Conservation (phyloP, 768 basidiomycete genomes). For the Hemileccinum rubropunctum region DNA sequence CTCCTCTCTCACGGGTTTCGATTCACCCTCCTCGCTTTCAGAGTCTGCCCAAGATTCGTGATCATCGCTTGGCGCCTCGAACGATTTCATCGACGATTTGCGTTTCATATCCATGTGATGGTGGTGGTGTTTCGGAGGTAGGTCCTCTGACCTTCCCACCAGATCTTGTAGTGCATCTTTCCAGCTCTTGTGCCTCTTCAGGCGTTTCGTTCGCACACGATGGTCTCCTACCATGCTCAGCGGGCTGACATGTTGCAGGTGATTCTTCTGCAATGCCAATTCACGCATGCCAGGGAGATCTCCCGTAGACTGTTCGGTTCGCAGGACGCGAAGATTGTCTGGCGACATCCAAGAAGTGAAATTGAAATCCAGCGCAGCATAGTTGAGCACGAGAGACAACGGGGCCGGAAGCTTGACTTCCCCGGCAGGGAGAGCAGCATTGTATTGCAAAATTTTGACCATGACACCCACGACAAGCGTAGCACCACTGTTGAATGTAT, state of each 20-base stretch:
- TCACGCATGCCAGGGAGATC: constrained; percentile 72
- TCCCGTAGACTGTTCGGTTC: constrained; percentile 83
- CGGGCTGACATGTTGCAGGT: constrained; percentile 86
- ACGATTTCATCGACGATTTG: constrained; percentile 28
- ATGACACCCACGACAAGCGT: constrained; percentile 83
- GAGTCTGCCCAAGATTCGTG: constrained; percentile 52
- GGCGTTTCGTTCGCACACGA: constrained; percentile 34
- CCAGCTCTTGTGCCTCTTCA: constrained; percentile 58
- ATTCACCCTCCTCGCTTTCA: constrained; percentile 50
- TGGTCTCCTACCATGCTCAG: constrained; percentile 87
- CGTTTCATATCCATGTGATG: constrained; percentile 26
- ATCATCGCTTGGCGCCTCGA: constrained; percentile 36
- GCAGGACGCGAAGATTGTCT: constrained; percentile 76
- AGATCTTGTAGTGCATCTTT: constrained; percentile 54
- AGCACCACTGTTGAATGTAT: constrained; percentile 62
- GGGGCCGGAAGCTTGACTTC: constrained; percentile 62
- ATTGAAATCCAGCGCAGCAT: constrained; percentile 94
- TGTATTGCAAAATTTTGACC: constrained; percentile 77
- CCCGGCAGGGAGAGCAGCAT: constrained; percentile 26
- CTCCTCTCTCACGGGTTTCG: constrained; percentile 52
- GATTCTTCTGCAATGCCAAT: constrained; percentile 78
- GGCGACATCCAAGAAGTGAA: constrained; percentile 97
- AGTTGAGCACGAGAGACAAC: constrained; percentile 80
- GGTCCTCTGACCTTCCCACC: constrained; percentile 37
- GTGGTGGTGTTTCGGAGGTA: constrained; percentile 8